These are phyloP conservation scores for Rosa lucieae DNA, from an alignment of 306 rosid genomes.

Conservation along the genomic window DNA sequence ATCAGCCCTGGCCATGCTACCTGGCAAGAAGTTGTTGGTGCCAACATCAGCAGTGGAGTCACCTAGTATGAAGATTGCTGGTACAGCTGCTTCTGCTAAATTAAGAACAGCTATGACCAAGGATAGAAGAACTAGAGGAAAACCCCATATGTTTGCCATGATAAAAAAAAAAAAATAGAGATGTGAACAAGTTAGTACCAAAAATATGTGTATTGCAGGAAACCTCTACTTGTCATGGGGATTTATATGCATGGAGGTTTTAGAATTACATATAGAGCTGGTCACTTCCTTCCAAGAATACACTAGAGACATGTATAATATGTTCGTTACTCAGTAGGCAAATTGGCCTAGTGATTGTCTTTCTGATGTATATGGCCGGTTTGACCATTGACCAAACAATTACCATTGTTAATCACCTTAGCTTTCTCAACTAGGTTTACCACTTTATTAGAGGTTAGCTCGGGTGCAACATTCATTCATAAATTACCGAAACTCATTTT, in stretches of 20 bases:
- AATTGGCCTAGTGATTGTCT: slow-evolving; percentile 15
- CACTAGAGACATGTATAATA: slow-evolving; percentile 1
- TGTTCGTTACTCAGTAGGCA: slow-evolving; percentile 4
- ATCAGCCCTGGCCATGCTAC: slow-evolving; percentile 26
- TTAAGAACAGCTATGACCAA: not conserved
- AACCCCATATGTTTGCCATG: slow-evolving; percentile 15
- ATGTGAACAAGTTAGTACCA: not conserved
- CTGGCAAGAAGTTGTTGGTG: slow-evolving; percentile 35
- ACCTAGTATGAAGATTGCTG: slow-evolving; percentile 24
- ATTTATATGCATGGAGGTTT: slow-evolving; percentile 4
- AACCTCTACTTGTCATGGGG: not conserved
- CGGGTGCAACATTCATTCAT: not conserved
- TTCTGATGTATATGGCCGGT: slow-evolving; percentile 10
- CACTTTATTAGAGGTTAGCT: not conserved
- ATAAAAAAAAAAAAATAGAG: not conserved
- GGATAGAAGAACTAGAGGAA: not conserved
- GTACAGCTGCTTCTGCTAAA: slow-evolving; percentile 17
- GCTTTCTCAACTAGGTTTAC: not conserved
- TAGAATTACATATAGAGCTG: not conserved
- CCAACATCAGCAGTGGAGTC: slow-evolving; percentile 43
- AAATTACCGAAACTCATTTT: not conserved
- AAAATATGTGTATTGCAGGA: not conserved
- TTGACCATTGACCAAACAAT: not conserved
- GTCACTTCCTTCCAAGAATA: not conserved
- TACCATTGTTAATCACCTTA: not conserved